Conservation (phyloP, 352 stramenopile genomes). For the Pythium insidiosum region DNA sequence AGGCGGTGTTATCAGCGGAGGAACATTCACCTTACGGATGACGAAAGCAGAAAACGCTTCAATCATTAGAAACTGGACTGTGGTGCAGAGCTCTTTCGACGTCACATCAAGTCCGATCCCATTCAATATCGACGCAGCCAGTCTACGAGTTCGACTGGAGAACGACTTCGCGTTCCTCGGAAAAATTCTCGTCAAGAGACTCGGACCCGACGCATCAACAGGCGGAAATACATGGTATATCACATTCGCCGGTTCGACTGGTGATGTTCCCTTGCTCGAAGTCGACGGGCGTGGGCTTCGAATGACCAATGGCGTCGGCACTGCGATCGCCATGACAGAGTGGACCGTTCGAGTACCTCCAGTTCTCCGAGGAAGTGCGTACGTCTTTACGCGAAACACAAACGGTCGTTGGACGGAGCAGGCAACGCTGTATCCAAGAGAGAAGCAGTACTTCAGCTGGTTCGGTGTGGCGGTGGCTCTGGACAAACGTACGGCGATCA, state of each 20-base stretch:
- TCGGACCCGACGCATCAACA: constrained; percentile 28
- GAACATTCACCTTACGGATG: constrained; percentile 46
- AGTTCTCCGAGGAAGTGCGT: constrained; percentile 52
- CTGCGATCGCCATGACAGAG: constrained; percentile 19
- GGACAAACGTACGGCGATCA: constrained; percentile 72
- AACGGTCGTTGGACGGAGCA: constrained; percentile 84
- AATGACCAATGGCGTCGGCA: constrained; percentile 6
- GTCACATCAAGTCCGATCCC: constrained; percentile 41
- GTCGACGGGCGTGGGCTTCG: constrained; percentile 24
- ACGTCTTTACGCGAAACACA: constrained; percentile 51
- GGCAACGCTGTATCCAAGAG: constrained; percentile 84
- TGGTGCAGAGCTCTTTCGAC: constrained; percentile 8
- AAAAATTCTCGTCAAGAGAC: constrained; percentile 61
- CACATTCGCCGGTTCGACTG: constrained; percentile 56
- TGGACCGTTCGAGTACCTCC: constrained; percentile 46
- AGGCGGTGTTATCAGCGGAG: constrained; percentile 6
- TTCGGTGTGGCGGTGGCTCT: constrained; percentile 85
- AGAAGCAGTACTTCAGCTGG: constrained; percentile 87
- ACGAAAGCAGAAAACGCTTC: no score
- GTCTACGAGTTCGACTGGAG: constrained; percentile 49
- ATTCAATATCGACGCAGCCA: constrained; percentile 31
- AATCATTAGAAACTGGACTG: constrained; percentile 7
- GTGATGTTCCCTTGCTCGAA: constrained; percentile 49
- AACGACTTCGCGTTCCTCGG: constrained; percentile 55
- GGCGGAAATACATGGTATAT: constrained; percentile 79